Evolutionary conservation across 2,329 filamentous ascomycete species (phyloP).

Genomic region (Apiospora rasikravindrae): DNA sequence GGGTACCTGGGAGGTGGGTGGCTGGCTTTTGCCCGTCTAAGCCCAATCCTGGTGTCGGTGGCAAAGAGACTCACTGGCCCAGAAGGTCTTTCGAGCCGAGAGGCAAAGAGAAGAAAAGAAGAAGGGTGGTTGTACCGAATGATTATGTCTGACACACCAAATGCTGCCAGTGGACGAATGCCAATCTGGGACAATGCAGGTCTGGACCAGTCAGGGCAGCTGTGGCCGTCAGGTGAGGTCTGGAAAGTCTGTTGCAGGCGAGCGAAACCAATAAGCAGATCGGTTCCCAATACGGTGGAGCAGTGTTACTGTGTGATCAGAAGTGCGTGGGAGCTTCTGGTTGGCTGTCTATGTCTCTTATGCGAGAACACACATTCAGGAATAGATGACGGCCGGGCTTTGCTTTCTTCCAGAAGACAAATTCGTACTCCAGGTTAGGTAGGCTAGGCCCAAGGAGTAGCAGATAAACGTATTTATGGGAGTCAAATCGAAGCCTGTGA

Average conservation of each 20-base stretch:
- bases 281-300: constrained; percentile 35
- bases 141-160: constrained; percentile 22
- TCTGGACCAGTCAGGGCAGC: neutral
- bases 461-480: neutral
- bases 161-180: constrained; percentile 12
- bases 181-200: constrained; percentile 17
- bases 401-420: neutral
- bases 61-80: constrained; percentile 24
- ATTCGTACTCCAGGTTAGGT: neutral
- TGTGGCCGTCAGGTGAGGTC: constrained; percentile 26
- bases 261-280: constrained; percentile 33
- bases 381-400: neutral
- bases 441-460: neutral
- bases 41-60: constrained; percentile 25
- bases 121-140: constrained; percentile 20
- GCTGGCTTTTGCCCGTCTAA: constrained; percentile 22
- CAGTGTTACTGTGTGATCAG: constrained; percentile 36
- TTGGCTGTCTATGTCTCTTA: constrained; percentile 29
- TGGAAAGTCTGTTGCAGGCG: constrained; percentile 27
- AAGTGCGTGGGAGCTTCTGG: constrained; percentile 38
- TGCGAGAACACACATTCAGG: constrained; percentile 11
- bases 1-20: constrained; percentile 18
- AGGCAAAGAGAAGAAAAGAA: neutral
- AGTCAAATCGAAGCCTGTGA: constrained; percentile 5
- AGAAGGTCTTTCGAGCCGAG: constrained; percentile 3